Evolutionary conservation across 345 rosid genomes (phyloP), one percentile per base, ranked within the genome.

Genomic region (Linum trigynum): DNA sequence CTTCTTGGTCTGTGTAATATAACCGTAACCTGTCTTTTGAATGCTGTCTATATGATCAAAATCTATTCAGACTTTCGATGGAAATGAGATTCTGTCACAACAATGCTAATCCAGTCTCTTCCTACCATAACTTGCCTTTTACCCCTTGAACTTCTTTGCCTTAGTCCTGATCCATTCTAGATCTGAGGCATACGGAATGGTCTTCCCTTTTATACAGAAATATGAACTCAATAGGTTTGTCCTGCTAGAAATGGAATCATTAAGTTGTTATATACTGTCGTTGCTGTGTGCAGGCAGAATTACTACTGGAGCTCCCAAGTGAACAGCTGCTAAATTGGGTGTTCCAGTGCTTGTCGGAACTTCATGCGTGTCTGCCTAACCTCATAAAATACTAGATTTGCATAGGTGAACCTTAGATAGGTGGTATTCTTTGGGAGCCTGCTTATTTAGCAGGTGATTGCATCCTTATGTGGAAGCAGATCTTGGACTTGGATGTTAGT

Each of bases 241-340:
- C 32, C 32, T 23, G 32, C 32, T 23, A 23, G 32, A 23, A 23
- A 23, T 23, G 32, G 57, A 17, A 42, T 56, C 57, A 57, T 35
- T 36, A 16, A 51, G 23, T 56, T 45, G 0, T 5, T 39, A 41
- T 67, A 48, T 50, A 38, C 36, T 56, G 39, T 62, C 56, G 53
- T 62, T 5, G 60, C 37, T 66, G n/a, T 71, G 48, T 43, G 71
- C 86, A 92, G 98, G 98, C 98, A 7, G 95, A 90, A 71, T 96
- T 92, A 74, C 86, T 92, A 76, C 74, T 92, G 74, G 95, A 92
- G 84, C 88, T 92, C 56, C 98, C 96, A 7, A 79, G 78, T 74
- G 96, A 90, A 67, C 92, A 92, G 66, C 80, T 92, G 55, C 88
- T 92, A 64, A 88, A 80, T 72, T 92, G 97, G 97, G 81, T 92